Evolutionary conservation across 306 rosid genomes (phyloP), one percentile per base, ranked within the genome.

Genomic region (Gleditsia sinensis): DNA sequence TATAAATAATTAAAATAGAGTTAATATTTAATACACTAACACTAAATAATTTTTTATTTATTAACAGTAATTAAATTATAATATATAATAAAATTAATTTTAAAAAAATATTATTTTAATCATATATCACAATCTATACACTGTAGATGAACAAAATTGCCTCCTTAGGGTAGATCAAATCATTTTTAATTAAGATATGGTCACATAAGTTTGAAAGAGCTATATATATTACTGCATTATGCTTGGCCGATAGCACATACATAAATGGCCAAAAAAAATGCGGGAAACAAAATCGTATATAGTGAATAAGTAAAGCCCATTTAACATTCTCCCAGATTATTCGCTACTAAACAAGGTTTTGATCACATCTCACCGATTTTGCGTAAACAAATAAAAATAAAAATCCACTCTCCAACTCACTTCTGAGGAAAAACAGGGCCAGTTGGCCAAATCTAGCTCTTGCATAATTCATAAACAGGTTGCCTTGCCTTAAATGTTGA

Each of bases 401-500:
- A n/a, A n/a, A n/a, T n/a, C 66, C 75, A 55, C 11, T 39, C 37
- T 13, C 30, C 50, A 4, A 20, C 21, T 27, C 25, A 28, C 48
- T 28, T 58, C 0, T 14, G 24, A 37, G 32, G 51, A 19, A 63
- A 13, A 73, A 39, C n/a, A 42, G 48, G 19, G 74, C 75, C n/a
- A 4, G 62, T 42, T 34, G 24, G 43, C 30, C 67, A 30, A 62
- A 54, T 72, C 33, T 9, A 59, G 46, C 65, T 10, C 33, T 48
- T 24, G 10, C 72, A 78, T 37, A 71, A 63, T 55, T 72, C 74
- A 65, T 51, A 48, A 45, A 64, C 59, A 57, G 33, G 43, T 57
- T 43, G 66, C 75, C 69, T 51, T 11, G 50, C 58, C 46, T 88
- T 83, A 92, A 43, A 88, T 77, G 81, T 81, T 83, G 70, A 86